Evolutionary conservation across 495 filamentous ascomycete species (phyloP).

Genomic region (Mytilinidion resinicola): DNA sequence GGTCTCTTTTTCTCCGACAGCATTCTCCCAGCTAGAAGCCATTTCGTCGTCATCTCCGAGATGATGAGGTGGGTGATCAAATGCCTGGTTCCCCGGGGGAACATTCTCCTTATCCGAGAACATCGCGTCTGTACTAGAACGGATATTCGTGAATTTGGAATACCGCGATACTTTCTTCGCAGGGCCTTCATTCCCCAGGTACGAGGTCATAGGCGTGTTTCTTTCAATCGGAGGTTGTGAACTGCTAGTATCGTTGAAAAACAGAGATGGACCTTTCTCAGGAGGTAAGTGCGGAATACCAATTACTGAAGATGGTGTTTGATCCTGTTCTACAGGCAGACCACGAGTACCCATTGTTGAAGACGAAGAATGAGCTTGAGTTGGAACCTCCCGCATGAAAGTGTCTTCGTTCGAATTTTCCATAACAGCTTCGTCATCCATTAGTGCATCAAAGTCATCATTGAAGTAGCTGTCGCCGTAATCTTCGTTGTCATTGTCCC

Average conservation of each 20-base stretch:
- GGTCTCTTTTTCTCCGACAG: too few species aligned
- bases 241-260: conserved; percentile 13
- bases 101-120: too few species aligned
- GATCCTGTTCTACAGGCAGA: not conserved
- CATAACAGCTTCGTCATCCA: not conserved
- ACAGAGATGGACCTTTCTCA: conserved; percentile 1
- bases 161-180: not conserved
- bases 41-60: too few species aligned
- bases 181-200: not conserved
- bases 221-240: not conserved
- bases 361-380: not conserved
- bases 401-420: not conserved
- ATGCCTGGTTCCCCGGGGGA: too few species aligned
- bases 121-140: too few species aligned
- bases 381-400: not conserved
- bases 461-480: not conserved
- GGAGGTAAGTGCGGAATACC: not conserved
- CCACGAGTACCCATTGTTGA: not conserved
- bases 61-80: too few species aligned
- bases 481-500: not conserved
- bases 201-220: not conserved
- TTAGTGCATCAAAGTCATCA: not conserved
- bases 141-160: too few species aligned
- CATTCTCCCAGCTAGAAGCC: too few species aligned
- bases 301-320: not conserved